phyloP scores from a whole-genome alignment of 495 filamentous ascomycete genomes.

The Neurospora sublineolata region DNA sequence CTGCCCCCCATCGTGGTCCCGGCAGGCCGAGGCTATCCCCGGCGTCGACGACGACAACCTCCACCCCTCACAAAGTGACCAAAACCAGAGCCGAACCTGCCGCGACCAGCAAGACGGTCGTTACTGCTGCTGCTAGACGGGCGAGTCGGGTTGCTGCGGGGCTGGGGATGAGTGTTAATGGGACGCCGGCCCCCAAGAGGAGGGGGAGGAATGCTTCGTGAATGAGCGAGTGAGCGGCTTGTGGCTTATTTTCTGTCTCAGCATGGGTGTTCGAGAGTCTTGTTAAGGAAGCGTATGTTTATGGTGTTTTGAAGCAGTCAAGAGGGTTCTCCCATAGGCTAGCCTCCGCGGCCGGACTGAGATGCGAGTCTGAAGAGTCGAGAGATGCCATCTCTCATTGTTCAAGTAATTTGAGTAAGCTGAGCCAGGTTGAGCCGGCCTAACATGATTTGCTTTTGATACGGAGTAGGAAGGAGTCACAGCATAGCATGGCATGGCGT shows the following conservation, averaged over 20 bases:
- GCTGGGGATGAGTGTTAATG: conserved; percentile 25
- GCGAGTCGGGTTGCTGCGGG: conserved; percentile 11
- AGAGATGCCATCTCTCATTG: neutral
- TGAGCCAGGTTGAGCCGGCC: neutral
- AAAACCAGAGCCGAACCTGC: neutral
- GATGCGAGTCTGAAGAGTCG: neutral
- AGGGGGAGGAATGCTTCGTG: conserved; percentile 6
- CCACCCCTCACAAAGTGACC: neutral
- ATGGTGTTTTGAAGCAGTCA: neutral
- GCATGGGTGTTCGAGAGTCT: neutral
- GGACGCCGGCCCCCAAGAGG: conserved; percentile 25
- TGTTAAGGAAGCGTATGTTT: neutral
- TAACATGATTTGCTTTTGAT: neutral
- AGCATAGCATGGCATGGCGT: neutral
- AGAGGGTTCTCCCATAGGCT: neutral
- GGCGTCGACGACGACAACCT: neutral
- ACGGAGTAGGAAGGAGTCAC: neutral
- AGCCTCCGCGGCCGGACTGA: too few species aligned
- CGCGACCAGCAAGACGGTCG: neutral
- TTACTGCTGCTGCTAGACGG: conserved; percentile 4
- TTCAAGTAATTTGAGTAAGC: neutral
- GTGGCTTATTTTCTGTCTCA: neutral
- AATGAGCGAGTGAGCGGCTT: neutral
- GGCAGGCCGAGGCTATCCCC: neutral
- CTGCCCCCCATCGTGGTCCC: neutral